Conservation (phyloP, 2,329 filamentous ascomycete species). For the Chaetomium olivaceum region DNA sequence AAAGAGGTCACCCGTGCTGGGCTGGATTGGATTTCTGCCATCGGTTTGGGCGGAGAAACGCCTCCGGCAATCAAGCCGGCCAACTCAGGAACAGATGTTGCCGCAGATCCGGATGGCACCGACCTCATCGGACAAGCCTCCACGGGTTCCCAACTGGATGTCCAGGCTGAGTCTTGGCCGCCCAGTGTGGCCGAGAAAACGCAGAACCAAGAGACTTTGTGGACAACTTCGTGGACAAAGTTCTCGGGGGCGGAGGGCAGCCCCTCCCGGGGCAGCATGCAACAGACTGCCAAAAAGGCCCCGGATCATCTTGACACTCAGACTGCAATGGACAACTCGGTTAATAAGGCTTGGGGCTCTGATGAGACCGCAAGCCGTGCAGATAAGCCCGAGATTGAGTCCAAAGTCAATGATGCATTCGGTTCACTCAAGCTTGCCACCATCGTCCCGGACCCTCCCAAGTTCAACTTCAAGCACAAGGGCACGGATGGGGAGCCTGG, state of each 20-base stretch:
- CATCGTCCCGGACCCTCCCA: not conserved
- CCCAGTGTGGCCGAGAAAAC: not conserved
- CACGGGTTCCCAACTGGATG: not conserved
- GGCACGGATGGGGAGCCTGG: not conserved
- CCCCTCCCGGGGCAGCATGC: not conserved
- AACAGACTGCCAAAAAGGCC: not conserved
- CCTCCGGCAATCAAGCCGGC: not conserved
- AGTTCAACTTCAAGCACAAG: not conserved
- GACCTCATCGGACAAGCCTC: not conserved
- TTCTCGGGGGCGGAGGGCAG: not conserved
- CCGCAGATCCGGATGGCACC: not conserved
- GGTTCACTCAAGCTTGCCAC: not conserved
- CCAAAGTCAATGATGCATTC: too few species aligned
- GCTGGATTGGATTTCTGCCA: constrained; percentile 23
- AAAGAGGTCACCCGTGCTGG: constrained; percentile 11
- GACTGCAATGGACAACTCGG: not conserved
- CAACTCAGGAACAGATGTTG: not conserved
- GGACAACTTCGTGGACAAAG: too few species aligned
- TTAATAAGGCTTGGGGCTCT: not conserved
- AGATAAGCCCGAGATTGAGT: not conserved
- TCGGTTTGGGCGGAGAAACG: constrained; percentile 14
- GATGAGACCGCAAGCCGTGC: not conserved
- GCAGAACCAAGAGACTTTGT: not conserved
- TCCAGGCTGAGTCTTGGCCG: not conserved
- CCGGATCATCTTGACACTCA: not conserved